Percentiles rank a stretch among this genome's conserved stretches.
phyloP scores from a whole-genome alignment of 352 stramenopile genomes.

The Phytophthora pisi region DNA sequence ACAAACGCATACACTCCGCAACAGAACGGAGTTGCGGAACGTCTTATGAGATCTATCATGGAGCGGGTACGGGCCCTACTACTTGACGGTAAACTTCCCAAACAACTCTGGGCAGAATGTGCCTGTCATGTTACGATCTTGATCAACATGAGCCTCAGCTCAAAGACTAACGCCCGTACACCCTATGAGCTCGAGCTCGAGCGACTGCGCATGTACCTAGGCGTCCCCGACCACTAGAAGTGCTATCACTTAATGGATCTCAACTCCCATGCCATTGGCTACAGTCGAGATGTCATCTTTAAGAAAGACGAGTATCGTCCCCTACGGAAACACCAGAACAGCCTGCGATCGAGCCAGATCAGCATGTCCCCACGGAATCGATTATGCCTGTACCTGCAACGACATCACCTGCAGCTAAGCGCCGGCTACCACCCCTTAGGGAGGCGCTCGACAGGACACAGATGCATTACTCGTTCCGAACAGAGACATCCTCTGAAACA shows the following conservation, averaged over 20 bases:
- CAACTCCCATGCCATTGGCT: slow-evolving; percentile 5
- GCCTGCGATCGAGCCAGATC: neutral
- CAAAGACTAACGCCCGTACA: neutral
- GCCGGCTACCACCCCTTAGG: neutral
- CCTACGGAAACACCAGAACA: neutral
- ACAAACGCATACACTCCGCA: slow-evolving; percentile 16
- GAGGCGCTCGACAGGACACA: neutral
- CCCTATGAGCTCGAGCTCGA: slow-evolving; percentile 11
- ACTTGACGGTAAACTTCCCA: slow-evolving; percentile 1
- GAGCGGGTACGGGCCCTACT: neutral
- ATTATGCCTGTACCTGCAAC: neutral
- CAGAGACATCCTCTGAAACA: slow-evolving; percentile 1
- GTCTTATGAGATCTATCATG: slow-evolving; percentile 8
- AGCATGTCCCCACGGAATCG: neutral
- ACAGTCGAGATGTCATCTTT: slow-evolving; percentile 12
- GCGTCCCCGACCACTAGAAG: slow-evolving; percentile 7
- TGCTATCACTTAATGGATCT: slow-evolving; percentile 12
- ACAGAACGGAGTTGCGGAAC: slow-evolving; percentile 12
- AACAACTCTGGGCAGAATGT: slow-evolving; percentile 7
- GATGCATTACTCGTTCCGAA: slow-evolving; percentile 8
- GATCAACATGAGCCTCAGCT: slow-evolving; percentile 9
- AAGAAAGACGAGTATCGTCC: slow-evolving; percentile 11
- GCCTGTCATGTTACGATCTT: slow-evolving; percentile 12
- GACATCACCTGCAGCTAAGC: neutral
- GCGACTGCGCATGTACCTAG: slow-evolving; percentile 9